phyloP scores from a whole-genome alignment of 768 basidiomycete genomes.

The Pholiota conissans region DNA sequence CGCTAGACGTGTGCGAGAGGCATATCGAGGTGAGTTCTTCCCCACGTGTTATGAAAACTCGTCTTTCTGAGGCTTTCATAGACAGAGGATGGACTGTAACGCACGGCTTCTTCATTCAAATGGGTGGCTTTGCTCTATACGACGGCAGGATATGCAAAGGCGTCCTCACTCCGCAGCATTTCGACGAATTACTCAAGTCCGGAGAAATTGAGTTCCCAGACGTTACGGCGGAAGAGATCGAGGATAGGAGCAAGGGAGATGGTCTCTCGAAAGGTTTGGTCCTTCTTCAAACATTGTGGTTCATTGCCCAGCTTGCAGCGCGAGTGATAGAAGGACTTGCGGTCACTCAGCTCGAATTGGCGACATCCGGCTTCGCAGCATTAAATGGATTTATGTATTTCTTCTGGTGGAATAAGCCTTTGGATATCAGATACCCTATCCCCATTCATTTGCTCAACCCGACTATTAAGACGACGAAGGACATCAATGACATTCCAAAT shows the following conservation, averaged over 20 bases:
- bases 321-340: conserved; percentile 23
- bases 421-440: conserved; percentile 20
- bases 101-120: conserved; percentile 11
- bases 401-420: conserved; percentile 39
- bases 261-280: conserved; percentile 29
- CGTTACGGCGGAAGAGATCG: conserved; percentile 4
- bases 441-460: neutral
- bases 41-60: no score
- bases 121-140: conserved; percentile 11
- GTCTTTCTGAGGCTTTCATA: neutral
- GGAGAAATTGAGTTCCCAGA: conserved; percentile 1
- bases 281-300: conserved; percentile 32
- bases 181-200: neutral
- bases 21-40: neutral
- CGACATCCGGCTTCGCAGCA: conserved; percentile 30
- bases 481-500: no score
- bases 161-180: neutral
- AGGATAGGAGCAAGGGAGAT: conserved; percentile 28
- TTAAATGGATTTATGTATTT: conserved; percentile 28
- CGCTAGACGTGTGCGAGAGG: neutral
- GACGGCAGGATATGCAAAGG: neutral
- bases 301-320: conserved; percentile 25
- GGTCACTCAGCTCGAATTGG: conserved; percentile 32
- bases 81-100: conserved; percentile 6
- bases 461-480: neutral